Evolutionary conservation across 495 filamentous ascomycete genomes (phyloP).

Genomic region (Hyaloscypha variabilis): DNA sequence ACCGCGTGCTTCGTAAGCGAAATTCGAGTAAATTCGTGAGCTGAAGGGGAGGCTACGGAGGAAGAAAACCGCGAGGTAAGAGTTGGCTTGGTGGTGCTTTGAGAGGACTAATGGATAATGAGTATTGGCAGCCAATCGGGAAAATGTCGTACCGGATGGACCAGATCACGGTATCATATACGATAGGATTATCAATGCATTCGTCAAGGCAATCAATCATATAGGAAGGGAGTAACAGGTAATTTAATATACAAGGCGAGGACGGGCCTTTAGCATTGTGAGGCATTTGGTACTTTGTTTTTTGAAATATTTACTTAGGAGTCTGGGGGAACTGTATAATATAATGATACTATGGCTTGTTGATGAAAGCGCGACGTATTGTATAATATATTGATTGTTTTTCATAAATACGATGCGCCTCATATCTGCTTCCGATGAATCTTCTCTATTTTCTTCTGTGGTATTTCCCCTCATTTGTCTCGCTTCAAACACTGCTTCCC

Average conservation of each 20-base stretch:
- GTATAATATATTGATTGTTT: slow-evolving; percentile 27
- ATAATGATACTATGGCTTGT: slow-evolving; percentile 21
- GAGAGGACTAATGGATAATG: no score
- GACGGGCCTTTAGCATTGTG: slow-evolving; percentile 15
- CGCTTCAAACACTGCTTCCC: slow-evolving; percentile 20
- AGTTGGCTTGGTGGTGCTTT: no score
- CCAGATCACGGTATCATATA: slow-evolving; percentile 2
- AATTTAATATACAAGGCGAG: slow-evolving; percentile 10
- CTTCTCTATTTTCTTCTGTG: slow-evolving; percentile 15
- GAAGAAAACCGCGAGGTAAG: no score
- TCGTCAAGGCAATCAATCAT: slow-evolving; percentile 7
- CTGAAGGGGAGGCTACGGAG: no score
- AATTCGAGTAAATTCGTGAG: no score
- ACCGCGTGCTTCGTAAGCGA: no score
- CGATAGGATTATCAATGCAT: slow-evolving; percentile 7
- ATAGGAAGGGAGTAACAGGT: slow-evolving; percentile 7
- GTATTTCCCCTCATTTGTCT: slow-evolving; percentile 12
- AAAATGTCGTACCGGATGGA: no score
- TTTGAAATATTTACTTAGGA: slow-evolving; percentile 11
- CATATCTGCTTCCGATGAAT: slow-evolving; percentile 6
- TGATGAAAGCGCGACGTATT: slow-evolving; percentile 27
- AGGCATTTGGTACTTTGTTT: slow-evolving; percentile 13
- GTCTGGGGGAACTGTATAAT: slow-evolving; percentile 10
- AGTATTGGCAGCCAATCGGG: no score
- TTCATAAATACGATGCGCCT: background rate